Base-by-base conservation (phyloP, 805 yeast genomes). In the Barnettozyma populi region DNA sequence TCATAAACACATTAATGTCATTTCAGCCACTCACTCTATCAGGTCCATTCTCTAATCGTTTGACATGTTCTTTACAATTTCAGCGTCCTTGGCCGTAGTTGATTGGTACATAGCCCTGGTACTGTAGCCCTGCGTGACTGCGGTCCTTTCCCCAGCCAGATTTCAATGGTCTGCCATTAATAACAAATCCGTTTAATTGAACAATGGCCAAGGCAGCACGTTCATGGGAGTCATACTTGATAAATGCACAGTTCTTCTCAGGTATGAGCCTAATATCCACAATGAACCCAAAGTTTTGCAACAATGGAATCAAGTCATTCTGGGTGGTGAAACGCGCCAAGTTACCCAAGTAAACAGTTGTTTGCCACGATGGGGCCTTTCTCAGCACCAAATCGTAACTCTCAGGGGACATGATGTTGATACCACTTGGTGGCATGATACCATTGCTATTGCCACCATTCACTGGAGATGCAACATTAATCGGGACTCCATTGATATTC, bases 301-400 rank as follows among this genome's bases (percentile, higher is more conserved):
- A 68, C 45, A 88, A 66, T 20, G 92, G 88, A 48, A 84, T 72
- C 58, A 89, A 70, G 53, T 86, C 94, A 47, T 73, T 73, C 64
- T 86, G 89, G 44, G 84, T 79, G 24, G 87, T 81, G 63, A 73
- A 81, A 56, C 84, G 90, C 27, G 94, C 84, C 57, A 89, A 74
- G 65, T 89, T 89, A 39, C 97, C 96, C 50, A 89, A 71, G 62
- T 89, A 89, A 27, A 89, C 94, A 5, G 96, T 88, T 7, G 92
- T 83, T 48, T 82, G 84, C 89, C 89, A 84, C 47, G 77, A 74
- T 38, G 96, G 95, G 7, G 94, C 73, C 65, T 86, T 90, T 67
- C 87, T 75, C 50, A 86, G 69, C 43, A 88, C 84, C 44, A 78
- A 70, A 45, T 86, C 94, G 62, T 79, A 86, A 42, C 80, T 72